Conservation (phyloP, 1,139 yeast species). For the Magnusiomyces tetraspermus region DNA sequence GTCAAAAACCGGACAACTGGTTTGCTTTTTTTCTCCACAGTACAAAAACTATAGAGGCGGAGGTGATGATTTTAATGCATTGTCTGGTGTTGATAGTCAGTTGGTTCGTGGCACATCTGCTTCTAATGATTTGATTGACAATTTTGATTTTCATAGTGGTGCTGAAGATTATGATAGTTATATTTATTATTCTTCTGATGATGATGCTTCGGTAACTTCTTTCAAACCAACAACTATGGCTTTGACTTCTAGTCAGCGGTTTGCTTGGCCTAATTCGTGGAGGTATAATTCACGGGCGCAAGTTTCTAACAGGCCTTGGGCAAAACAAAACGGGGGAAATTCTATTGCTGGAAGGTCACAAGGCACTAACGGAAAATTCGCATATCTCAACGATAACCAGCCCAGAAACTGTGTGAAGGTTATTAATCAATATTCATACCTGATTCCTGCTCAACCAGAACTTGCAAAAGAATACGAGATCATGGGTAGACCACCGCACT, state of each 20-base stretch:
- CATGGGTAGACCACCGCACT: constrained; percentile 56
- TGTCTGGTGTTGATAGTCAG: not conserved
- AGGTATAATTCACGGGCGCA: not conserved
- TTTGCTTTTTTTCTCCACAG: constrained; percentile 54
- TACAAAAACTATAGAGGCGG: not conserved
- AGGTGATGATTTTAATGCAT: not conserved
- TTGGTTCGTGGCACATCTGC: not conserved
- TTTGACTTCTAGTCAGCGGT: not conserved
- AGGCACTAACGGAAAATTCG: constrained; percentile 4
- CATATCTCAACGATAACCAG: constrained; percentile 1
- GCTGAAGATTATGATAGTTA: constrained; percentile 12
- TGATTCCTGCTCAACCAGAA: constrained; percentile 69
- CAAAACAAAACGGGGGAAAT: not conserved
- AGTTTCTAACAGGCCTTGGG: no score
- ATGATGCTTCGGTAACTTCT: not conserved
- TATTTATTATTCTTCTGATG: constrained; percentile 7
- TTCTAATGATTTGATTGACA: not conserved
- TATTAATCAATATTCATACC: constrained; percentile 27
- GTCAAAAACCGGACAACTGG: constrained; percentile 68
- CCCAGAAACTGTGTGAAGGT: constrained; percentile 7
- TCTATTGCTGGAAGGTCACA: constrained; percentile 10
- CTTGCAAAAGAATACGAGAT: constrained; percentile 70
- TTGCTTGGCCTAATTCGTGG: not conserved
- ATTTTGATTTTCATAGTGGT: not conserved
- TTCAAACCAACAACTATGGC: not conserved